These are phyloP conservation scores for Malania oleifera DNA, from an alignment of 164 flowering plant genomes.

Conservation along the genomic window DNA sequence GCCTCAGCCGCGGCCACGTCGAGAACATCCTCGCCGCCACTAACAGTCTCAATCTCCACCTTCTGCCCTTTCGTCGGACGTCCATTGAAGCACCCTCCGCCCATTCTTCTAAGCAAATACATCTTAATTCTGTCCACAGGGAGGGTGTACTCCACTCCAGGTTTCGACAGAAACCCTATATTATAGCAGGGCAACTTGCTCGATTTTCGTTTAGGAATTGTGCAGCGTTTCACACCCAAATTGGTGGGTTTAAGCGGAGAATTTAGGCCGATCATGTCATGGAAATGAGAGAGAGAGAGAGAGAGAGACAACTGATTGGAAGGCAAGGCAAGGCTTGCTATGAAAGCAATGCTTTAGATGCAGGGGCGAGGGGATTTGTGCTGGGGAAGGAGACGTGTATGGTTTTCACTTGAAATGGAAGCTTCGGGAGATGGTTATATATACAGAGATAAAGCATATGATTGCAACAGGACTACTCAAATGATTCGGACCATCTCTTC, in stretches of 20 bases:
- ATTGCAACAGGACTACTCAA: no score
- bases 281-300: neutral
- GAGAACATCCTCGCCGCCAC: constrained; percentile 46
- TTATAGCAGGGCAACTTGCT: neutral
- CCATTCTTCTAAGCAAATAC: constrained; percentile 19
- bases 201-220: neutral
- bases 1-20: constrained; percentile 24
- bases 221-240: neutral
- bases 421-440: no score
- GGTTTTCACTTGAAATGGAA: no score
- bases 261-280: constrained; percentile 36
- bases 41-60: constrained; percentile 34
- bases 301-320: no score
- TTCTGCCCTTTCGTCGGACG: constrained; percentile 14
- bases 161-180: constrained; percentile 3
- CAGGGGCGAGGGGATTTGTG: no score
- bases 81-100: constrained; percentile 35
- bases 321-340: no score
- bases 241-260: constrained; percentile 9
- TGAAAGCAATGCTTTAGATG: no score
- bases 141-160: neutral
- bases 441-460: no score
- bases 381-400: no score
- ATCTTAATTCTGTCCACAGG: constrained; percentile 17
- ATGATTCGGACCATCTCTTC: no score